Conservation (phyloP, 305 asterid species). For the Fraxinus floribunda region DNA sequence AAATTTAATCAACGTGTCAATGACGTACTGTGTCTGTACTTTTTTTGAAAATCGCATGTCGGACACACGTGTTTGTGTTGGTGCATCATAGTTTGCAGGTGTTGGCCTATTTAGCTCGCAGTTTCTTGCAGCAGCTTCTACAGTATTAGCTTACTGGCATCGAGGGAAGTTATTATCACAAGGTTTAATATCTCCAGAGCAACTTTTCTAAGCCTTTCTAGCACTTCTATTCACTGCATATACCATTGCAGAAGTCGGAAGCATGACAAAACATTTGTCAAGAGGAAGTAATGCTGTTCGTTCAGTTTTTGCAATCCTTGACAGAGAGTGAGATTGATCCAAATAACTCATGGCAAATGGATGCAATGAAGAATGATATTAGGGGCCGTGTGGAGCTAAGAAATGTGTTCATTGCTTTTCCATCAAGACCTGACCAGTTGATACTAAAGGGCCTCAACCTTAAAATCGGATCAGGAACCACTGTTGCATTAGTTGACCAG, state of each 20-base stretch:
- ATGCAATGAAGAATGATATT: conserved; percentile 35
- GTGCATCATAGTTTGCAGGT: conserved; percentile 23
- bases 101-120: conserved; percentile 67
- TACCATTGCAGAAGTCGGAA: conserved; percentile 86
- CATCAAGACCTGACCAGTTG: conserved; percentile 67
- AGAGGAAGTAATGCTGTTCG: conserved; percentile 78
- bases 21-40: too few relatives aligned
- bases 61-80: too few relatives aligned
- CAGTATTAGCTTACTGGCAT: conserved; percentile 74
- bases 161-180: conserved; percentile 58
- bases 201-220: conserved; percentile 70
- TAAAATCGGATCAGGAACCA: conserved; percentile 59
- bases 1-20: too few relatives aligned
- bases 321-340: conserved; percentile 66
- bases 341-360: conserved; percentile 33
- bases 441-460: conserved; percentile 61
- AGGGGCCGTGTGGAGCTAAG: conserved; percentile 63
- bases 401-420: conserved; percentile 62
- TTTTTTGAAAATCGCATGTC: too few relatives aligned
- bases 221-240: conserved; percentile 76
- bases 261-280: conserved; percentile 85
- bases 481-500: conserved; percentile 72
- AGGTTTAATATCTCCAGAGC: conserved; percentile 52
- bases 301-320: conserved; percentile 67
- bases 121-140: conserved; percentile 66